Evolutionary conservation across 2,329 filamentous ascomycete genomes (phyloP), one percentile per base, ranked within the genome.

Genomic region (Zalaria obscura): DNA sequence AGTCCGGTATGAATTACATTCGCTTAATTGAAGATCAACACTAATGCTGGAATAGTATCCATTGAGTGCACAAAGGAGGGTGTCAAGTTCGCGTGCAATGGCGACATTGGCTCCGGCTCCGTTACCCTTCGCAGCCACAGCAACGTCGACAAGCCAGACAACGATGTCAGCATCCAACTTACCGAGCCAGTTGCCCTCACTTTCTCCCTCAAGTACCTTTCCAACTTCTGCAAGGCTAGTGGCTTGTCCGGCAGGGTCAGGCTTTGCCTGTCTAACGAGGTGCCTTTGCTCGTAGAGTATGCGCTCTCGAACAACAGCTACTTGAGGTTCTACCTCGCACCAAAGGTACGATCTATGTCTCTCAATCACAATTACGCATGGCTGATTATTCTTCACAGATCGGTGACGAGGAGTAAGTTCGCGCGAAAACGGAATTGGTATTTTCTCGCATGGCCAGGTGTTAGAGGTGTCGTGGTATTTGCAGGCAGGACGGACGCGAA

Each of bases 181-280:
- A 82, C 78, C 33, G 93, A 98, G 69, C 86, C 91, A 40, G 91
- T 98, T 46, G 75, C 84, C 31, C 76, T 98, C 48, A 96, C 89
- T 39, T 98, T 98, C 71, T 96, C 91, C 29, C 82, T 98, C 56
- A 98, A 98, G 71, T 98, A 98, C 69, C 80, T 98, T 3, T 85
- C 93, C 73, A 96, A 96, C 76, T 98, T 98, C 72, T 96, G 91
- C 83, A 98, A 98, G 72, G 93, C 93, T 29, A 83, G 86, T 48
- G 80, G 78, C 40, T 72, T 98, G 47, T 89, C 88, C 33, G 69
- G 64, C 52, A 73, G 75, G 51, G 93, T 98, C 65, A 91, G 83
- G 68, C 80, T 98, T 54, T 93, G 83, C 67, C 75, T 98, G 52
- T 96, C 89, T 40, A 88, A 87, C 64, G 91, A 98, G 67, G 89